Evolutionary conservation across 169 alveolate species (phyloP).

Genomic region (Babesia gibsoni): DNA sequence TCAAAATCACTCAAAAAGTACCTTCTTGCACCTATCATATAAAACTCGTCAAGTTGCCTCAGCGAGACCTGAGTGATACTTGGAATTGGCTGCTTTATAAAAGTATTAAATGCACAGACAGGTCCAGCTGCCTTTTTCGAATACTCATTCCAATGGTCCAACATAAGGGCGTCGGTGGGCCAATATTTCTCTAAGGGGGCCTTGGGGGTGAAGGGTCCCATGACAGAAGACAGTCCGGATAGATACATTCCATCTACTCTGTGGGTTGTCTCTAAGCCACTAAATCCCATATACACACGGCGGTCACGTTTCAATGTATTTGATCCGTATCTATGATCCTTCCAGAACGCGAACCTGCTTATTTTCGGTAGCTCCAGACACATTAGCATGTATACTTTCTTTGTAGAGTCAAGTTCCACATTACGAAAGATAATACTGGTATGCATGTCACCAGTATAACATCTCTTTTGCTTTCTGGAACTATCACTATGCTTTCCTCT

Average conservation of each 20-base stretch:
- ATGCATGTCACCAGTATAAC: slow-evolving; percentile 40
- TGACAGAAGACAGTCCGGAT: slow-evolving; percentile 24
- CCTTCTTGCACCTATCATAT: slow-evolving; percentile 20
- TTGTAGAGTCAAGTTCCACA: slow-evolving; percentile 20
- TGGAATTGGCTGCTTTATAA: slow-evolving; percentile 31
- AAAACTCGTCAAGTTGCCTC: slow-evolving; percentile 36
- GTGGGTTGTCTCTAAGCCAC: slow-evolving; percentile 24
- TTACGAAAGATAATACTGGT: slow-evolving; percentile 25
- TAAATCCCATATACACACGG: slow-evolving; percentile 32
- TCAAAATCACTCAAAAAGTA: slow-evolving; percentile 40
- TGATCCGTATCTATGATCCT: not conserved
- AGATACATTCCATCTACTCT: not conserved
- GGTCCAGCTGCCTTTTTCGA: not conserved
- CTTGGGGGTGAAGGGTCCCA: slow-evolving; percentile 28
- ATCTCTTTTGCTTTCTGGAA: not conserved
- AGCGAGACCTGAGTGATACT: slow-evolving; percentile 19
- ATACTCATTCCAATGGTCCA: slow-evolving; percentile 31
- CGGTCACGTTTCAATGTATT: slow-evolving; percentile 5
- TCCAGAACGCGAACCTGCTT: slow-evolving; percentile 3
- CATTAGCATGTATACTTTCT: slow-evolving; percentile 10
- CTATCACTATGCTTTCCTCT: not conserved
- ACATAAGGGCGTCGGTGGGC: slow-evolving; percentile 9
- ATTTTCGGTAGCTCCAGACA: slow-evolving; percentile 37
- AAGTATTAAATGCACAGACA: slow-evolving; percentile 14
- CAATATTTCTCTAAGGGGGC: slow-evolving; percentile 22